Percentiles rank a stretch among this genome's conserved stretches.
Conservation (phyloP, 352 stramenopile species). For the Globisporangium yorkense region DNA sequence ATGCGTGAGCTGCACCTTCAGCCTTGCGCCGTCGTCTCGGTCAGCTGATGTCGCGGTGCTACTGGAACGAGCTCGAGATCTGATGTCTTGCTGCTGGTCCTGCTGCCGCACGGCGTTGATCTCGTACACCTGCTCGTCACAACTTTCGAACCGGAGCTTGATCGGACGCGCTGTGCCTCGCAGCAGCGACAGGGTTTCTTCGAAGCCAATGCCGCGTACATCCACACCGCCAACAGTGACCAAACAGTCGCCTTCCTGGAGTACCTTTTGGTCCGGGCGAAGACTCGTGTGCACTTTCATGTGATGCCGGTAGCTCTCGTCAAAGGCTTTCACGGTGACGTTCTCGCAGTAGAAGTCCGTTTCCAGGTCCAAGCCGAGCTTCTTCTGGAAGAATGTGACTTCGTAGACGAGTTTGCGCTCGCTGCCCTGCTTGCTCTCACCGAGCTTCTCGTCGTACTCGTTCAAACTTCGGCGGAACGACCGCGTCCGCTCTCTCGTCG, state of each 20-base stretch:
- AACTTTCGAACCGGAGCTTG: conserved; percentile 77
- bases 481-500: conserved; percentile 54
- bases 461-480: conserved; percentile 64
- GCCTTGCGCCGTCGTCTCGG: conserved; percentile 26
- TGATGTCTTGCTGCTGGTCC: conserved; percentile 2
- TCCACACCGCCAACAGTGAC: conserved; percentile 73
- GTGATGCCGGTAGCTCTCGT: conserved; percentile 37
- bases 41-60: conserved; percentile 8
- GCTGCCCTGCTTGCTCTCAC: conserved; percentile 16
- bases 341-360: conserved; percentile 89
- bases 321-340: conserved; percentile 78
- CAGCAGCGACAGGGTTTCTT: conserved; percentile 75
- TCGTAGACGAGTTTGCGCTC: conserved; percentile 71
- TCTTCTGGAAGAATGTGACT: conserved; percentile 77
- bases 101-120: conserved; percentile 11
- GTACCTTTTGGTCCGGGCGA: conserved; percentile 41
- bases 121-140: conserved; percentile 54
- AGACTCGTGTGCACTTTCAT: conserved; percentile 57
- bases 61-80: conserved; percentile 4
- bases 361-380: conserved; percentile 79
- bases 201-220: conserved; percentile 80
- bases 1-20: conserved; percentile 73
- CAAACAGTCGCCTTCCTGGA: conserved; percentile 77
- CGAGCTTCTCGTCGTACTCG: conserved; percentile 49
- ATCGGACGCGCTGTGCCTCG: conserved; percentile 68